Base-by-base conservation (phyloP, 257 asterid species). In the Lithospermum erythrorhizon region DNA sequence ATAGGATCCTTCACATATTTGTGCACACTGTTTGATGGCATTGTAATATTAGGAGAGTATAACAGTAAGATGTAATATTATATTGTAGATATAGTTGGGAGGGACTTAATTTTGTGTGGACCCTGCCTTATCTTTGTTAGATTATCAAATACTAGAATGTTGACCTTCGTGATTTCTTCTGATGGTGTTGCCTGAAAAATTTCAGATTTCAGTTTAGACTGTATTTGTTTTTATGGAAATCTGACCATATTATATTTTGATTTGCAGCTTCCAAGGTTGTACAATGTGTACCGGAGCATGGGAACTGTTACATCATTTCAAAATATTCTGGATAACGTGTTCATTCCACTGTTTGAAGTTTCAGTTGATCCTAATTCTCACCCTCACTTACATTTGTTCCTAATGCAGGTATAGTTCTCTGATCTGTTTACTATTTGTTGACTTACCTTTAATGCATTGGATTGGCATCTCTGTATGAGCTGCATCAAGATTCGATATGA, bases 261-360 rank as follows among this genome's bases (percentile, higher is more conserved):
- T 71, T 48, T 83, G 87, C 96, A 90, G 97, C 87, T 90, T 76
- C 97, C 97, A 61, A 82, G 84, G 75, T 71, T 90, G 52, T 90
- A 90, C 86, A 90, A 85, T 68, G 74, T 90, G 73, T 90, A 90
- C 90, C 79, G 81, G 70, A 70, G 93, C 70, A 90, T 90, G 97
- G 97, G 97, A 69, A 87, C 94, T 59, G 95, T 78, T 49, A 90
- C 91, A 64, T 87, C 96, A 66, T 90, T 90, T 59, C 97, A 90
- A 81, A 90, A 81, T 66, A 87, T 90, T 72, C 76, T 90, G 16
- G 96, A 90, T 65, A 90, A 90, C 68, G 78, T 90, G 65, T 90
- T 90, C 87, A 70, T 90, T 78, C 96, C 96, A 45, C 91, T 90
- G 57, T 90, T 90, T 68, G 94, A 90, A 78, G 97, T 80, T 67